Base-by-base conservation (phyloP, 371 early-diverging fungal genomes). In the Umbelopsis sp. region DNA sequence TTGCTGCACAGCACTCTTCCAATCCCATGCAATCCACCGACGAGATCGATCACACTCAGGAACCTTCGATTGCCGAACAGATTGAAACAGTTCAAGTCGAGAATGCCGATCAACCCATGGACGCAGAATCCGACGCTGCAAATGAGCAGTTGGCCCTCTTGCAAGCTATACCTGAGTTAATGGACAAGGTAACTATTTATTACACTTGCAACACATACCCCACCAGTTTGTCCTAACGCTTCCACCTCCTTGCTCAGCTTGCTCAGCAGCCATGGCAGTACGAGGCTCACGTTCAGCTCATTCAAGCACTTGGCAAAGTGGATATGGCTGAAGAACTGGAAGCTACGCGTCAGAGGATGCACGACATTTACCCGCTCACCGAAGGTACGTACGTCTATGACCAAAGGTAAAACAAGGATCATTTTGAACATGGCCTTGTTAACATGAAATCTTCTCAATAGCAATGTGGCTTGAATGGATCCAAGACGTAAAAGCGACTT, bases 391-490 rank as follows among this genome's bases (percentile, higher is more conserved):
- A 74, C 32, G 65, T 44, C 11, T 22, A 29, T 20, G 11, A 24
- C n/a, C 32, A 52, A 24, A 41, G 0, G 41, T 38, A 7, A 38
- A 12, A 0, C 12, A 7, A 41, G 12, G 12, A 7, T 38, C n/a
- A 7, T 1, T 41, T 41, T 41, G 41, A 41, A 41, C 29, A 29
- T 29, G 29, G 12, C 10, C 41, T 41, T 10, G 41, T 41, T 10
- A 10, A 10, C 7, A 24, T 9, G 6, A 50, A 48, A 65, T 65
- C 18, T 3, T 38, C 29, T 32, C n/a, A 12, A 12, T 65, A 90
- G 91, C 71, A 9, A 53, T 91, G 70, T 91, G 90, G 90, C 63
- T 87, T 24, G 87, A 87, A 63, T 91, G 92, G 92, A 81, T 90
- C 67, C 72, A 86, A 10, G 90, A 89, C 63, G 80, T 84, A 16